A percentile compares a stretch with the other conserved stretches of the same genome.
These are phyloP conservation scores for Sporodiniella umbellata DNA, from an alignment of 371 early-diverging fungal genomes.

Conservation along the genomic window DNA sequence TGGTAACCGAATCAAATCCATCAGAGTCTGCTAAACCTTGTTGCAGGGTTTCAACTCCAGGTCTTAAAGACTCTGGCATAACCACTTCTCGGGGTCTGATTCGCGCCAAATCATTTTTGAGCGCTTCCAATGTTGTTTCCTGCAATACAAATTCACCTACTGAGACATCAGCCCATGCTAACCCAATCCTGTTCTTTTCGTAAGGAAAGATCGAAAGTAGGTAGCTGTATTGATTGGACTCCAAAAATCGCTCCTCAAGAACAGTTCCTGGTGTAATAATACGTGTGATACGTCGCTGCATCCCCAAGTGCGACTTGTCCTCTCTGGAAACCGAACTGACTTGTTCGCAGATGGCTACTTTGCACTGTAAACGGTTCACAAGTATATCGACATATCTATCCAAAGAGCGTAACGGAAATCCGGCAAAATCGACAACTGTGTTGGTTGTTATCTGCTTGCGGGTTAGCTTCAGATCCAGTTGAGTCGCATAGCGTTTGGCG, in stretches of 20 bases:
- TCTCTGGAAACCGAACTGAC: constrained; percentile 41
- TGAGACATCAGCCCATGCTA: constrained; percentile 91
- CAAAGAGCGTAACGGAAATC: constrained; percentile 71
- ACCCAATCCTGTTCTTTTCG: constrained; percentile 43
- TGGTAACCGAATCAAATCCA: constrained; percentile 15
- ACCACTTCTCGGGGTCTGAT: constrained; percentile 86
- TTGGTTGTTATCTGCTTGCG: constrained; percentile 46
- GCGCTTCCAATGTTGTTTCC: constrained; percentile 36
- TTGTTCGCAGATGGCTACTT: constrained; percentile 90
- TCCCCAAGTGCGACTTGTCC: constrained; percentile 34
- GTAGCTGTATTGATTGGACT: constrained; percentile 65
- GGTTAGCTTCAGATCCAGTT: constrained; percentile 69
- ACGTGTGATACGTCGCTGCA: constrained; percentile 70
- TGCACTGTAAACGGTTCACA: constrained; percentile 61
- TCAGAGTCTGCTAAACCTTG: constrained; percentile 13
- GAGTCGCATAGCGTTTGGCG: constrained; percentile 63
- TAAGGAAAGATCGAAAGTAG: constrained; percentile 51
- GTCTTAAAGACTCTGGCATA: constrained; percentile 37
- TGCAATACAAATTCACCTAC: constrained; percentile 87
- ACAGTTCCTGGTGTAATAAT: constrained; percentile 90
- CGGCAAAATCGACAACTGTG: constrained; percentile 62
- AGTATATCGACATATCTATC: constrained; percentile 79
- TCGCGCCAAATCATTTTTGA: constrained; percentile 73
- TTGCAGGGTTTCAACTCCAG: constrained; percentile 4
- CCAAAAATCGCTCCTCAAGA: constrained; percentile 68